Conservation (phyloP, 2,329 filamentous ascomycete genomes). For the Aspergillus unguis region DNA sequence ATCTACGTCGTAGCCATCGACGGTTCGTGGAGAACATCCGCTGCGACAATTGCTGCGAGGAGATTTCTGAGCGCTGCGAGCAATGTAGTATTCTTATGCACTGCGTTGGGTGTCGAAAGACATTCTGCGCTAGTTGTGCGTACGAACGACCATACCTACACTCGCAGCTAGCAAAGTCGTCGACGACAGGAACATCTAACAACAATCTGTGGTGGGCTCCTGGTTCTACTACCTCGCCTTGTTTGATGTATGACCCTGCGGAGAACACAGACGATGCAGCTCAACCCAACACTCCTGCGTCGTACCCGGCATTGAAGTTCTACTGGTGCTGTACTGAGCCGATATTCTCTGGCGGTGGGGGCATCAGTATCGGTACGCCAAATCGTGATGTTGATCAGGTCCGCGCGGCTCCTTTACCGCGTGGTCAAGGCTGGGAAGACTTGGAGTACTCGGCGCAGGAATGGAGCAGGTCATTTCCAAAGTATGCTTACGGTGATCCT, state of each 20-base stretch:
- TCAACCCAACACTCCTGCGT: conserved; percentile 31
- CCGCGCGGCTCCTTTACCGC: conserved; percentile 56
- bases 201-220: conserved; percentile 59
- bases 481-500: conserved; percentile 41
- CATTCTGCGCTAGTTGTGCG: conserved; percentile 58
- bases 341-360: conserved; percentile 58
- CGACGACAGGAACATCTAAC: conserved; percentile 14
- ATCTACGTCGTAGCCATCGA: conserved; percentile 53
- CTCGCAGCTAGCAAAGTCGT: conserved; percentile 15
- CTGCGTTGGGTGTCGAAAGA: conserved; percentile 59
- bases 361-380: conserved; percentile 55
- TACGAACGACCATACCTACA: conserved; percentile 53
- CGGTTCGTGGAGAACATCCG: conserved; percentile 53
- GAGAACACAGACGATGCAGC: conserved; percentile 31
- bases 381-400: conserved; percentile 55
- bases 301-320: conserved; percentile 53
- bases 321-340: conserved; percentile 61
- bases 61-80: conserved; percentile 56
- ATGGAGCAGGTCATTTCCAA: conserved; percentile 40
- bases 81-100: conserved; percentile 62
- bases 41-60: conserved; percentile 53
- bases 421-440: conserved; percentile 54
- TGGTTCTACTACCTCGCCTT: conserved; percentile 53
- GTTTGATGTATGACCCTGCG: conserved; percentile 55
- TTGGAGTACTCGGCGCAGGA: conserved; percentile 48